Evolutionary conservation across 1,139 yeast genomes (phyloP).

Genomic region (Nakaseomyces sp.): DNA sequence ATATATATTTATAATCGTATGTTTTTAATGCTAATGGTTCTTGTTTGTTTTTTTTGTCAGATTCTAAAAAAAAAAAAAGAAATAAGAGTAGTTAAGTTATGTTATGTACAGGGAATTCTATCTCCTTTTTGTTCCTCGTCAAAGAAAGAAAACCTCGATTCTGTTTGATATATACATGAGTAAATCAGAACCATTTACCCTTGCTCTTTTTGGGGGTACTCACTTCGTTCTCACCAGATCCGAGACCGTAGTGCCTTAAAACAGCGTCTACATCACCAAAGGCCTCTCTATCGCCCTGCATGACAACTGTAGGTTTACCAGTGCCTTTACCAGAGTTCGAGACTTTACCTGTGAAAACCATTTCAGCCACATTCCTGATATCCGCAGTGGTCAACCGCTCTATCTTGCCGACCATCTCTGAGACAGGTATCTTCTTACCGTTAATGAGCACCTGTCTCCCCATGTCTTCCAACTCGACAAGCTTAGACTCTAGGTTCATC

Average conservation of each 20-base stretch:
- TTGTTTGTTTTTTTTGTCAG: too few species aligned
- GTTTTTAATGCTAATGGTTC: too few species aligned
- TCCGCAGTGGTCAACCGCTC: conserved; percentile 59
- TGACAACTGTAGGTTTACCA: conserved; percentile 71
- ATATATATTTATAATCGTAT: too few species aligned
- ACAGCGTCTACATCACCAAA: conserved; percentile 77
- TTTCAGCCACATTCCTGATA: conserved; percentile 63
- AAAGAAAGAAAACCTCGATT: too few species aligned
- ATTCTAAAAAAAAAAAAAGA: too few species aligned
- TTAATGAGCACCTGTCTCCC: conserved; percentile 91
- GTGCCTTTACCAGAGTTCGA: conserved; percentile 42
- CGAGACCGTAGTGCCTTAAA: conserved; percentile 66
- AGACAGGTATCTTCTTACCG: conserved; percentile 66
- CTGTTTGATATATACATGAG: too few species aligned
- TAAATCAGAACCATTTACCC: conserved; percentile 21
- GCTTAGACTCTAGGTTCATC: conserved; percentile 87
- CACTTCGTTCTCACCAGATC: conserved; percentile 34
- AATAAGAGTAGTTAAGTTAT: too few species aligned
- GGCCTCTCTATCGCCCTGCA: conserved; percentile 78
- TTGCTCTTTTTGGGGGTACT: conserved; percentile 13
- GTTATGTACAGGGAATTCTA: too few species aligned
- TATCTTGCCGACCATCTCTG: conserved; percentile 76
- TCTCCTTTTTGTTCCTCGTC: too few species aligned
- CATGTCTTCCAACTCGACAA: conserved; percentile 87
- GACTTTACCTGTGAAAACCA: conserved; percentile 62